Evolutionary conservation across 2,329 filamentous ascomycete genomes (phyloP).

Genomic region (Colletotrichum orchidophilum): DNA sequence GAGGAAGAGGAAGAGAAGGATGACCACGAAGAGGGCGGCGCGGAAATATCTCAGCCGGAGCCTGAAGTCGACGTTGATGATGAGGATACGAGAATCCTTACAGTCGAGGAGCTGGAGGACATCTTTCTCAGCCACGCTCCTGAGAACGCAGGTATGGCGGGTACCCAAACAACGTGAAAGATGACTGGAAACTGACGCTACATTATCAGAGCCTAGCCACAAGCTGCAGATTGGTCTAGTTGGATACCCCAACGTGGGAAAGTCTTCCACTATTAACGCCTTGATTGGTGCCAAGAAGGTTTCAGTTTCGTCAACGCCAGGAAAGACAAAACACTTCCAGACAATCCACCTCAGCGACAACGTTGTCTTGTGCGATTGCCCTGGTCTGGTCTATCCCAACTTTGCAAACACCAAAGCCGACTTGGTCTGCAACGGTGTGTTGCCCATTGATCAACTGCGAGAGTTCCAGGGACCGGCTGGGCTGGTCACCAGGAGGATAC

Average conservation of each 20-base stretch:
- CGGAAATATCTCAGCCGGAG: slow-evolving; percentile 43
- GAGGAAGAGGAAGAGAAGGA: slow-evolving; percentile 33
- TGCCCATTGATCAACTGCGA: slow-evolving; percentile 95
- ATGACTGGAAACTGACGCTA: slow-evolving; percentile 24
- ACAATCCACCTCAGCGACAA: slow-evolving; percentile 92
- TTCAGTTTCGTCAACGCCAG: slow-evolving; percentile 94
- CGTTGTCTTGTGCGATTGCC: slow-evolving; percentile 95
- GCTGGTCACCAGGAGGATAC: slow-evolving; percentile 86
- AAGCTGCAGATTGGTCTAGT: slow-evolving; percentile 94
- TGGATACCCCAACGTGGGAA: slow-evolving; percentile 98
- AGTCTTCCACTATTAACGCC: slow-evolving; percentile 98
- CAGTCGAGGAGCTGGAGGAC: slow-evolving; percentile 90
- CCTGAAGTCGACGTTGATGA: slow-evolving; percentile 53
- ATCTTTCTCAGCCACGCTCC: slow-evolving; percentile 82
- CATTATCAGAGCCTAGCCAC: slow-evolving; percentile 51
- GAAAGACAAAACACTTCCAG: slow-evolving; percentile 99
- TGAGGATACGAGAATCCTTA: slow-evolving; percentile 81
- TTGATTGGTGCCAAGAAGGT: slow-evolving; percentile 99
- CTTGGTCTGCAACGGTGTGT: slow-evolving; percentile 91
- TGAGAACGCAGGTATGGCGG: slow-evolving; percentile 57
- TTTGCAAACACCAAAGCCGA: slow-evolving; percentile 97
- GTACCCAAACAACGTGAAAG: background rate
- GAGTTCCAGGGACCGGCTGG: slow-evolving; percentile 90
- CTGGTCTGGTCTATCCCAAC: slow-evolving; percentile 97
- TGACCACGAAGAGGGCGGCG: slow-evolving; percentile 47